Evolutionary conservation across 257 asterid species (phyloP), one percentile per base, ranked within the genome.

Genomic region (Solanum habrochaites): DNA sequence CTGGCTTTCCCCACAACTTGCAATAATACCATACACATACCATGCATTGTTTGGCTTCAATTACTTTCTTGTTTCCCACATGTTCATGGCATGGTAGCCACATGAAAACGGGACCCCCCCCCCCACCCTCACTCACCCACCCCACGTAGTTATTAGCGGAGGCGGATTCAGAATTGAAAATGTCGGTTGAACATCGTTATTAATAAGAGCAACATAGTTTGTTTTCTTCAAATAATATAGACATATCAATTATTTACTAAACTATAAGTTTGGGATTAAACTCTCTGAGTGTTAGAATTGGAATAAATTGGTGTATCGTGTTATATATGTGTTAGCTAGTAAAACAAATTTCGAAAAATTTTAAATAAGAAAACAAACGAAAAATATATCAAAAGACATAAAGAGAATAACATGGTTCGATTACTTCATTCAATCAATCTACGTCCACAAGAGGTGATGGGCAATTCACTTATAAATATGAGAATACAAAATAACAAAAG

Each of bases 1-100:
- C 83, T 70, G 47, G 56, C 85, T 43, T 71, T 83, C 86, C 77
- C 25, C 87, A 88, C 89, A 88, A 89, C 87, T 82, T 82, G 87
- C 93, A 93, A 91, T 91, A 92, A 91, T 92, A 75, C 56, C 83
- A 42, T 42, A 75, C 88, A 73, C 82, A 73, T 49, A 66, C 89
- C 88, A 86, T 87, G 87, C 90, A 85, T 45, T 56, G 89, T 87
- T 85, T 85, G 88, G 91, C 85, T 73, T 88, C 90, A 84, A 88
- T 87, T 84, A 60, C 86, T 78, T 83, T 73, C 18, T 73, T 75
- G 60, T n/a, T 42, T 88, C 85, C 70, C 90, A 92, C 82, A 82
- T 90, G 91, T 83, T 64, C 67, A 74, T 64, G 58, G 92, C 31
- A 87, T 80, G 91, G 93, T 85, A 82, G 66, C 89, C 90, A 86